These are phyloP conservation scores for Agapanthus africanus DNA, from an alignment of 106 monocot genomes.

Conservation along the genomic window DNA sequence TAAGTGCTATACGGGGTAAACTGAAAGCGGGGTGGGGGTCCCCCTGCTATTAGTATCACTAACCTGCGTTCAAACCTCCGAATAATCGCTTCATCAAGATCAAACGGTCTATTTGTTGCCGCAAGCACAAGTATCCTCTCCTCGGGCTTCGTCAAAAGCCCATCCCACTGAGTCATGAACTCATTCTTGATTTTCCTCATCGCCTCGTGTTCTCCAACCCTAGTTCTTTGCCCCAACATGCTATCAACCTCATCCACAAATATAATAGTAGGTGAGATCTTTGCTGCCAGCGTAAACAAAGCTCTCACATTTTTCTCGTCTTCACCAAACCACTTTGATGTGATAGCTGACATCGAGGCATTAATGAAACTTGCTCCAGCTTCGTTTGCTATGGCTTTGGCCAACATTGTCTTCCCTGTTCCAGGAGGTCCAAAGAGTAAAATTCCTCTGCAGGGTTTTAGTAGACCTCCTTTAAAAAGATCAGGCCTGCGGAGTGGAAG, in stretches of 20 bases:
- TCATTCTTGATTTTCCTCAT: slow-evolving; percentile 90
- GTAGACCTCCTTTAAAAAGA: slow-evolving; percentile 80
- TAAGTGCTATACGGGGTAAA: no score
- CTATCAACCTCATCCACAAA: slow-evolving; percentile 53
- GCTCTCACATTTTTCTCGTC: slow-evolving; percentile 83
- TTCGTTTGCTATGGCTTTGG: slow-evolving; percentile 86
- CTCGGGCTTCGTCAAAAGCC: slow-evolving; percentile 53
- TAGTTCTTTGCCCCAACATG: slow-evolving; percentile 39
- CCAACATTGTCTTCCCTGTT: slow-evolving; percentile 83
- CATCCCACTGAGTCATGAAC: slow-evolving; percentile 89
- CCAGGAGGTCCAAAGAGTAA: slow-evolving; percentile 79
- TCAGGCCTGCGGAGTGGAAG: slow-evolving; percentile 83
- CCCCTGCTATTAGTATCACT: no score
- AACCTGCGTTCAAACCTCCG: slow-evolving; percentile 80
- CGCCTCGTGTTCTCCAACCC: slow-evolving; percentile 60
- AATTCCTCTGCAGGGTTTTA: slow-evolving; percentile 89
- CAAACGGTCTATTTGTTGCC: slow-evolving; percentile 81
- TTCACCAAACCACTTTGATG: slow-evolving; percentile 93
- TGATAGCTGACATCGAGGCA: slow-evolving; percentile 77
- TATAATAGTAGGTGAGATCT: slow-evolving; percentile 64
- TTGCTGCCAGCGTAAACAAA: slow-evolving; percentile 67
- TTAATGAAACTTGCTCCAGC: slow-evolving; percentile 87
- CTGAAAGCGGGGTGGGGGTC: no score
- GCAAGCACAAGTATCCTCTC: slow-evolving; percentile 78
- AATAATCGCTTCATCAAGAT: slow-evolving; percentile 85